Evolutionary conservation across 2,329 filamentous ascomycete species (phyloP).

Genomic region (Neoarthrinium moseri): DNA sequence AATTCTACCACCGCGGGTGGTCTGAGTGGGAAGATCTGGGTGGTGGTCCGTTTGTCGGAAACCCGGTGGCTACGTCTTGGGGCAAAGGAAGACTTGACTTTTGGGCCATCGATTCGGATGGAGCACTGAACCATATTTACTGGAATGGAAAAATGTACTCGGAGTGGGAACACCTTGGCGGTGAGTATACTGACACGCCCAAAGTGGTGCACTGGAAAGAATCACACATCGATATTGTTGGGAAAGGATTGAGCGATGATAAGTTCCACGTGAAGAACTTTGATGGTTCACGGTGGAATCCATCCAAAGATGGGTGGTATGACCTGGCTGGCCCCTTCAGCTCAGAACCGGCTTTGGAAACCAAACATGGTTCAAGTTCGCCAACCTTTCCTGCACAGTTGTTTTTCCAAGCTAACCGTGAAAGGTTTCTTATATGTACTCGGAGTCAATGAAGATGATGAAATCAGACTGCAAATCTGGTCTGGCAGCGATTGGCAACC

Average conservation of each 20-base stretch:
- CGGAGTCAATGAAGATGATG: slow-evolving; percentile 10
- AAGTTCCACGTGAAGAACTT: slow-evolving; percentile 16
- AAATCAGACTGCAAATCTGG: slow-evolving; percentile 17
- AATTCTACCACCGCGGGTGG: slow-evolving; percentile 15
- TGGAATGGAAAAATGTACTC: slow-evolving; percentile 16
- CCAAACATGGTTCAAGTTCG: slow-evolving; percentile 14
- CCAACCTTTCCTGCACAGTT: not conserved
- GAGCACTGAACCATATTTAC: slow-evolving; percentile 15
- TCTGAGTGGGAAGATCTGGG: slow-evolving; percentile 18
- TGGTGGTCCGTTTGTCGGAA: slow-evolving; percentile 16
- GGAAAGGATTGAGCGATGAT: slow-evolving; percentile 11
- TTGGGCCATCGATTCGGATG: slow-evolving; percentile 14
- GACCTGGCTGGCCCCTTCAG: slow-evolving; percentile 15
- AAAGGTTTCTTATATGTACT: slow-evolving; percentile 18
- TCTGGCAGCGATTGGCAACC: slow-evolving; percentile 19
- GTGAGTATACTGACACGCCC: slow-evolving; percentile 18
- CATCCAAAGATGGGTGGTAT: slow-evolving; percentile 13
- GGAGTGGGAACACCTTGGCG: slow-evolving; percentile 18
- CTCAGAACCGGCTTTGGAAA: slow-evolving; percentile 15
- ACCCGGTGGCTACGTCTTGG: slow-evolving; percentile 16
- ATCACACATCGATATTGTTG: slow-evolving; percentile 17
- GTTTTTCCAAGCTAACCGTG: not conserved
- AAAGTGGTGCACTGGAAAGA: slow-evolving; percentile 16
- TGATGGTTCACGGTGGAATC: slow-evolving; percentile 16
- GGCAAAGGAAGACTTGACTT: slow-evolving; percentile 16